Evolutionary conservation across 495 filamentous ascomycete species (phyloP).

Genomic region (Lasiosphaeriaceae sp.): DNA sequence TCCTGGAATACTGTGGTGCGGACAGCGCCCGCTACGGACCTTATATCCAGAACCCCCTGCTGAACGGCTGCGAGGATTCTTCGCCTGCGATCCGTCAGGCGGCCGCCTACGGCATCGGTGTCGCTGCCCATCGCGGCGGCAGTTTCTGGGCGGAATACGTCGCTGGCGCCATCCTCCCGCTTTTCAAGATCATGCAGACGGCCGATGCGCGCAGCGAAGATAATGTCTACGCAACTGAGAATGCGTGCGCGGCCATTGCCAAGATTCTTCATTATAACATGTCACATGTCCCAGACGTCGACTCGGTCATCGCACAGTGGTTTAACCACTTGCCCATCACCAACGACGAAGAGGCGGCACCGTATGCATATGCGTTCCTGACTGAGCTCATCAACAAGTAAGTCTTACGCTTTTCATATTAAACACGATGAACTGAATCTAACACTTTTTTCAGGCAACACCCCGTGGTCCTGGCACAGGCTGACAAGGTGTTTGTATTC

Average conservation of each 20-base stretch:
- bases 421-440: not conserved
- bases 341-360: constrained; percentile 96
- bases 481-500: constrained; percentile 73
- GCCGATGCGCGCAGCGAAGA: constrained; percentile 83
- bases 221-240: constrained; percentile 93
- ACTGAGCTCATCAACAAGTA: constrained; percentile 91
- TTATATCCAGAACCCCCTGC: constrained; percentile 79
- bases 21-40: constrained; percentile 77
- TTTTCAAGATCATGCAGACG: constrained; percentile 79
- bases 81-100: constrained; percentile 94
- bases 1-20: constrained; percentile 90
- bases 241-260: constrained; percentile 93
- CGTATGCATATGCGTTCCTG: constrained; percentile 92
- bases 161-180: constrained; percentile 66
- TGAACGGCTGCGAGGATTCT: constrained; percentile 75
- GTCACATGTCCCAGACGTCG: constrained; percentile 64
- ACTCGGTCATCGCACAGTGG: constrained; percentile 75
- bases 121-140: constrained; percentile 91
- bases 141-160: constrained; percentile 78
- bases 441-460: constrained; percentile 64
- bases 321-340: constrained; percentile 83
- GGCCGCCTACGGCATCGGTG: constrained; percentile 91
- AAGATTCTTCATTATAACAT: constrained; percentile 91
- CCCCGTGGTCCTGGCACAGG: constrained; percentile 69
- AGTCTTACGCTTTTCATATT: constrained; percentile 35